Percentiles rank a stretch among this genome's conserved stretches.
Conservation (phyloP, 2,329 filamentous ascomycete species). For the Curvularia sp. region DNA sequence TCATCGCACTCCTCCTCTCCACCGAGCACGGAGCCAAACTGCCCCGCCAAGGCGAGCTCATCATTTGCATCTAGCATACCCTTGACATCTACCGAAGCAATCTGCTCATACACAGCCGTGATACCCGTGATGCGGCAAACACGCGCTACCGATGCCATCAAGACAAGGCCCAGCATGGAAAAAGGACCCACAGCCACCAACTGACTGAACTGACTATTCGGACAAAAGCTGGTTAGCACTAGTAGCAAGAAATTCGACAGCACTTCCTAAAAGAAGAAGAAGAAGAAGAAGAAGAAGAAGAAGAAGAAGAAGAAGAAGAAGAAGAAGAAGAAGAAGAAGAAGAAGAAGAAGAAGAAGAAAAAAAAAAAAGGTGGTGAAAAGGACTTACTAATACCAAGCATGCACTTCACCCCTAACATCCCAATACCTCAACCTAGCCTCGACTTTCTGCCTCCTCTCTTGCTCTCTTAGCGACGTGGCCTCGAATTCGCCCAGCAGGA, state of each 20-base stretch:
- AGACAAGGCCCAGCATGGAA: constrained; percentile 53
- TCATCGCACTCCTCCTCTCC: constrained; percentile 43
- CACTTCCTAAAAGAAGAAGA: too few species aligned
- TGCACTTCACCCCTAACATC: constrained; percentile 44
- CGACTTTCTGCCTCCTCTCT: constrained; percentile 31
- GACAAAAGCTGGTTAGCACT: constrained; percentile 6
- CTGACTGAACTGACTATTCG: constrained; percentile 52
- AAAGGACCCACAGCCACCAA: constrained; percentile 56
- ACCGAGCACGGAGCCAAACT: constrained; percentile 39
- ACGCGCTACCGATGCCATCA: constrained; percentile 53
- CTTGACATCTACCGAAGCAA: constrained; percentile 52
- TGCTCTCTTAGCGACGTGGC: constrained; percentile 21
- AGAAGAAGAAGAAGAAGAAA: too few species aligned
- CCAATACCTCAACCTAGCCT: constrained; percentile 49
- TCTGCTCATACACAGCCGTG: constrained; percentile 51
- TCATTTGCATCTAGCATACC: constrained; percentile 54
- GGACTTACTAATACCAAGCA: constrained; percentile 47
- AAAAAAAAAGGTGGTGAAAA: background rate
- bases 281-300: too few species aligned
- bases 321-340: too few species aligned
- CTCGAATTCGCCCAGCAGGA: constrained; percentile 55
- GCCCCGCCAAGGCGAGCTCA: constrained; percentile 45
- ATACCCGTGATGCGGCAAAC: constrained; percentile 52
- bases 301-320: too few species aligned
- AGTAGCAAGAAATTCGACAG: background rate